phyloP scores from a whole-genome alignment of 2,329 filamentous ascomycete species.

The Aspergillus fijiensis region DNA sequence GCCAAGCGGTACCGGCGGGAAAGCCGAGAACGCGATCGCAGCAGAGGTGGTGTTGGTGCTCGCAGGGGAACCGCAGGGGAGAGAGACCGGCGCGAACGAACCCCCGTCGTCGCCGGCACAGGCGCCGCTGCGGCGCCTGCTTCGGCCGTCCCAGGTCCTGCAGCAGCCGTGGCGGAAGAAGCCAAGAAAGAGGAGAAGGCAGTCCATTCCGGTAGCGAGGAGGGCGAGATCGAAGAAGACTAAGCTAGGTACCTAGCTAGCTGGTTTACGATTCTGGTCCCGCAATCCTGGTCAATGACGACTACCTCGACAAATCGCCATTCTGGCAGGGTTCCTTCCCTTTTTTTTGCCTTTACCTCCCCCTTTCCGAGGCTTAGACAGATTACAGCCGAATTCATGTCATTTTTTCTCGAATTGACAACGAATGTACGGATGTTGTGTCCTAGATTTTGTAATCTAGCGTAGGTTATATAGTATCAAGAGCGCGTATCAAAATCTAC shows the following conservation, averaged over 20 bases:
- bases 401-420: not conserved
- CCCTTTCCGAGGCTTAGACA: not conserved
- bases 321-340: too few species aligned
- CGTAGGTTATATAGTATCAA: not conserved
- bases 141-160: not conserved
- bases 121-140: slow-evolving; percentile 3
- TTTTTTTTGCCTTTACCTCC: not conserved
- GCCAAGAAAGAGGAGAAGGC: slow-evolving; percentile 47
- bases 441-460: not conserved
- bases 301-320: too few species aligned
- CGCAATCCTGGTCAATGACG: too few species aligned
- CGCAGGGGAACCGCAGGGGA: slow-evolving; percentile 47
- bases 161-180: slow-evolving; percentile 21
- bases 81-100: slow-evolving; percentile 52
- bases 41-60: slow-evolving; percentile 24
- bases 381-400: not conserved
- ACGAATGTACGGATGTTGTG: not conserved
- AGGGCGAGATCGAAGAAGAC: slow-evolving; percentile 93
- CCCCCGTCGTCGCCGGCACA: slow-evolving; percentile 25
- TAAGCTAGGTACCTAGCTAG: slow-evolving; percentile 34
- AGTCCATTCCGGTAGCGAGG: slow-evolving; percentile 85
- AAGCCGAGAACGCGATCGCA: slow-evolving; percentile 39
- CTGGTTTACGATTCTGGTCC: not conserved
- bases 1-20: slow-evolving; percentile 58
- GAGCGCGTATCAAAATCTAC: too few species aligned